Conservation (phyloP, 2,329 filamentous ascomycete genomes). For the Parafenestella ontariensis region DNA sequence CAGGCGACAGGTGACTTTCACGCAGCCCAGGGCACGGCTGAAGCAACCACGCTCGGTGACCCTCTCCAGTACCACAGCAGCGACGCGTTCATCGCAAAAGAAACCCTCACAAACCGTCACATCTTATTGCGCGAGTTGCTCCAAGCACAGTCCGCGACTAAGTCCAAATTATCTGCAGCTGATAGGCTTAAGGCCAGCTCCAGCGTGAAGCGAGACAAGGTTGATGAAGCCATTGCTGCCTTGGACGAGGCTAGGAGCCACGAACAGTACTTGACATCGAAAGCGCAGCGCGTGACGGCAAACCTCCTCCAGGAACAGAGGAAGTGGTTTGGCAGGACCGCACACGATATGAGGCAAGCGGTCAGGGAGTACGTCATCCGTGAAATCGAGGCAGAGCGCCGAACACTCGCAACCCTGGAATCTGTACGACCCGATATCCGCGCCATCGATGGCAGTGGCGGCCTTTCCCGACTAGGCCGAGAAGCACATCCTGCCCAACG, state of each 20-base stretch:
- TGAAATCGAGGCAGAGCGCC: constrained; percentile 93
- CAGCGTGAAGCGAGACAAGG: constrained; percentile 90
- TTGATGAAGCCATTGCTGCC: constrained; percentile 93
- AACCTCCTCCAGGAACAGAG: constrained; percentile 89
- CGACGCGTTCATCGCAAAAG: constrained; percentile 97
- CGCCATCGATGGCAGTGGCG: constrained; percentile 88
- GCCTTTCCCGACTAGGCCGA: constrained; percentile 85
- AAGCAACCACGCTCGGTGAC: constrained; percentile 93
- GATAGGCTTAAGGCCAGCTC: constrained; percentile 87
- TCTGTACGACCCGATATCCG: constrained; percentile 91
- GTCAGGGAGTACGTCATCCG: constrained; percentile 92
- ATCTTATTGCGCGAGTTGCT: constrained; percentile 92
- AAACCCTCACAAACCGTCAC: constrained; percentile 96
- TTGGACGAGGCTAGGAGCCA: constrained; percentile 86
- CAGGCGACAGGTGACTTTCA: constrained; percentile 95
- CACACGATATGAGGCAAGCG: constrained; percentile 80
- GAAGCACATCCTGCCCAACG: constrained; percentile 81
- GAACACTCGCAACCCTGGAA: constrained; percentile 91
- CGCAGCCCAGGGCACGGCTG: constrained; percentile 93
- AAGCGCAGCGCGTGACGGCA: constrained; percentile 86
- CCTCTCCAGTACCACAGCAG: constrained; percentile 93
- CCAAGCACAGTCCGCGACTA: constrained; percentile 85
- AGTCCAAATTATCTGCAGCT: constrained; percentile 82
- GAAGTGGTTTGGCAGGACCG: constrained; percentile 87
- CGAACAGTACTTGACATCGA: constrained; percentile 81